Evolutionary conservation across 2,329 filamentous ascomycete genomes (phyloP), one percentile per base, ranked within the genome.

Genomic region (Monosporascus sp.): DNA sequence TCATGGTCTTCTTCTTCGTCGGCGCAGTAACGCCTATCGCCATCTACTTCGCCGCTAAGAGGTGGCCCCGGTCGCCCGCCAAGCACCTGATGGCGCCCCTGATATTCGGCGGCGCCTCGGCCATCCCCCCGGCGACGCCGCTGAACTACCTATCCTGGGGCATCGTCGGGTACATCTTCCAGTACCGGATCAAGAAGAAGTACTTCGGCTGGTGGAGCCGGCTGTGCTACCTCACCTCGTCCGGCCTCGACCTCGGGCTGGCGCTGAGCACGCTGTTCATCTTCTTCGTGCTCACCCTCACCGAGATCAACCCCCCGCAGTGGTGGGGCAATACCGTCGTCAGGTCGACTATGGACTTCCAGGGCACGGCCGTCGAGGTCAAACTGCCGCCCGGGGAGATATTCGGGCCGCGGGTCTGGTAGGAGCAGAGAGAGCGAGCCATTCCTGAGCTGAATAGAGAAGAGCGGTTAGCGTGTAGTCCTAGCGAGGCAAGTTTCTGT

Each of bases 91-190:
- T 85, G 73, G 78, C 82, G 4, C 83, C 83, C 1, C 71, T 86
- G 55, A 82, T 86, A 60, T 84, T 86, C 63, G 84, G 82, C 53
- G 81, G 82, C 22, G 76, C 79, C 7, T 78, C 76, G 1, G 58
- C 72, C 37, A 84, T 86, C 60, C 83, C 82, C 2, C 83, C 83
- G 0, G 87, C 88, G 3, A 88, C 86, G 0, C 86, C 87, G 0
- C 78, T 90, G 54, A 89, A 88, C 70, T 91, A 89, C 65, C 79
- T 88, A 37, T 78, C 80, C n/a, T 91, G 87, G 87, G 85, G 84
- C 18, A 71, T 87, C 52, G 84, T 90, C 3, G 88, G 87, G 31
- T 84, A 82, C 60, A 57, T 87, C 35, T 91, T 90, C 74, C 87
- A 91, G 67, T 83, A 82, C 67, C 78, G 74, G 63, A 80, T 91